phyloP scores from a whole-genome alignment of 352 stramenopile genomes.

The Thraustotheca clavata region DNA sequence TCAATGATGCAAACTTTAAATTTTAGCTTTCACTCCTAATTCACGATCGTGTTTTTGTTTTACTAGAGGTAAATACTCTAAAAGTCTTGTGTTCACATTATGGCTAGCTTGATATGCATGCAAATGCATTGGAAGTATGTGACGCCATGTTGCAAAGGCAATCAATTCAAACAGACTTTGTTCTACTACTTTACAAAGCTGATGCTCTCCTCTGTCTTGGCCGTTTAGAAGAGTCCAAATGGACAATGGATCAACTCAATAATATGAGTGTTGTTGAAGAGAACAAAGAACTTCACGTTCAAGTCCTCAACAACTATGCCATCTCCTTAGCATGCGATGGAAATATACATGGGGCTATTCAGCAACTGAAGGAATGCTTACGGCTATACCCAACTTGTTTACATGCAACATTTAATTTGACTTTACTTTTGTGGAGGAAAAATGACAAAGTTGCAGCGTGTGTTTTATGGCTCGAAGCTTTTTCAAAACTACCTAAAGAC shows the following conservation, averaged over 20 bases:
- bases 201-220: conserved; percentile 72
- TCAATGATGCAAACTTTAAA: neutral
- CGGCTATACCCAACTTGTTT: conserved; percentile 35
- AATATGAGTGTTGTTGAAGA: conserved; percentile 18
- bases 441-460: conserved; percentile 38
- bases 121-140: neutral
- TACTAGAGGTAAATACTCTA: conserved; percentile 13
- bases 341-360: conserved; percentile 29
- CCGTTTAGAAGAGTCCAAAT: conserved; percentile 44
- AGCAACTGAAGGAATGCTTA: conserved; percentile 35
- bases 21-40: conserved; percentile 3
- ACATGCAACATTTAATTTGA: conserved; percentile 58
- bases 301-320: conserved; percentile 73
- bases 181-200: conserved; percentile 49
- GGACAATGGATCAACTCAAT: conserved; percentile 30
- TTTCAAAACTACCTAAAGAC: neutral
- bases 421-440: conserved; percentile 61
- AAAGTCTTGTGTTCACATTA: neutral
- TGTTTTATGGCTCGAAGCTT: conserved; percentile 48
- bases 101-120: conserved; percentile 1
- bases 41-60: conserved; percentile 8
- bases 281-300: conserved; percentile 33
- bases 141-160: neutral
- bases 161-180: neutral
- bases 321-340: conserved; percentile 39